A percentile compares a stretch with the other conserved stretches of the same genome.
These are phyloP conservation scores for Pilaira anomala DNA, from an alignment of 192 early-diverging fungal genomes.

Conservation along the genomic window DNA sequence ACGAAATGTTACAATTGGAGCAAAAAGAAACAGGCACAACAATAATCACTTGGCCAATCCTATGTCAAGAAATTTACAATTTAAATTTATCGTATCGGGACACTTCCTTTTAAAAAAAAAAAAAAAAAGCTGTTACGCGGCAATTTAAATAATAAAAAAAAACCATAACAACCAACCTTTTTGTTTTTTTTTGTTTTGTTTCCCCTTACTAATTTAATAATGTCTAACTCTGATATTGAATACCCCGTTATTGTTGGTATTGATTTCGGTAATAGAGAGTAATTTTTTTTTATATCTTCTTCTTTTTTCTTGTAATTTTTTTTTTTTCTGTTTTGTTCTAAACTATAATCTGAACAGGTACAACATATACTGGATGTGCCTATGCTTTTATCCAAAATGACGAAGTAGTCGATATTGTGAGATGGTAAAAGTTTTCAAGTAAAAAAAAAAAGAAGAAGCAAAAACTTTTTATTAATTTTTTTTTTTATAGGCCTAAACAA, in stretches of 20 bases:
- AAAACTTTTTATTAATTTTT: background rate
- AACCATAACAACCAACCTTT: too few relatives aligned
- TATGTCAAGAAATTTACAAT: constrained; percentile 50
- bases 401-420: constrained; percentile 42
- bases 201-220: background rate
- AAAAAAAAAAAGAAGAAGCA: background rate
- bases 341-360: too few relatives aligned
- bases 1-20: constrained; percentile 59
- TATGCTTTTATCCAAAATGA: constrained; percentile 49
- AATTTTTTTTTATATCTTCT: too few relatives aligned
- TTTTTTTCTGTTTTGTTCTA: background rate
- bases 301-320: background rate
- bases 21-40: constrained; percentile 42
- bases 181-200: background rate
- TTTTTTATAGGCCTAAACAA: constrained; percentile 42
- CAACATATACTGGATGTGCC: constrained; percentile 49
- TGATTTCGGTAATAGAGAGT: constrained; percentile 30
- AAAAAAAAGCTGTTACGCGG: too few relatives aligned
- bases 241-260: constrained; percentile 39
- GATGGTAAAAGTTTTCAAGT: constrained; percentile 35
- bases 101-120: too few relatives aligned
- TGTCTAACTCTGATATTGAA: constrained; percentile 26
- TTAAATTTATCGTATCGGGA: constrained; percentile 36
- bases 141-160: too few relatives aligned
- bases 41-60: constrained; percentile 45